Conservation (phyloP, 1,284 basidiomycete genomes). For the Hymenochaete sp. region DNA sequence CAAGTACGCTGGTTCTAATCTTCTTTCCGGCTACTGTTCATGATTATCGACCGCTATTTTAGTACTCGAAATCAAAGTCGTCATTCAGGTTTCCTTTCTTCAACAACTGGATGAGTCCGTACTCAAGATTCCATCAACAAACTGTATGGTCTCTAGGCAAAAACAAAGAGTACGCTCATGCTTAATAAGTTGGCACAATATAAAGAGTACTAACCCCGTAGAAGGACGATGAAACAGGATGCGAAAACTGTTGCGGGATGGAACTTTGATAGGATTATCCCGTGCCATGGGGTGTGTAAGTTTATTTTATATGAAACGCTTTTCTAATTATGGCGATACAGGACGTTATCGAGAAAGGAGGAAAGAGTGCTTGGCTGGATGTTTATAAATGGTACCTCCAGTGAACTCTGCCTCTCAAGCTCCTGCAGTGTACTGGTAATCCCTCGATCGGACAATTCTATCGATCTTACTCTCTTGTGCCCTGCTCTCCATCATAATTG, state of each 20-base stretch:
- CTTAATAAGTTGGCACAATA: constrained; percentile 13
- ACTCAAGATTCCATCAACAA: constrained; percentile 49
- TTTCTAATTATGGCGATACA: neutral
- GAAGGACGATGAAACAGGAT: constrained; percentile 66
- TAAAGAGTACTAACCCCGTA: constrained; percentile 2
- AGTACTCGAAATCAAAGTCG: constrained; percentile 47
- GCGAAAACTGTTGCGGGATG: constrained; percentile 65
- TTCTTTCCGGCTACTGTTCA: neutral
- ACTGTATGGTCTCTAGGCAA: constrained; percentile 42
- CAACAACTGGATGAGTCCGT: constrained; percentile 43
- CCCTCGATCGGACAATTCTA: neutral
- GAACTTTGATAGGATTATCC: constrained; percentile 87
- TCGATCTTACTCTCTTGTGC: neutral
- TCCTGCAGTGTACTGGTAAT: neutral
- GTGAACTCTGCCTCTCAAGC: too few species aligned
- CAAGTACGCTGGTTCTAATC: constrained; percentile 47
- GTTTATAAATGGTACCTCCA: constrained; percentile 27
- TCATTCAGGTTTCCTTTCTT: constrained; percentile 40
- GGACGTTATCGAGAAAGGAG: constrained; percentile 56
- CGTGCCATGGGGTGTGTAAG: constrained; percentile 77
- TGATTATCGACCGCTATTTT: constrained; percentile 1
- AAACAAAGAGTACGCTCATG: constrained; percentile 62
- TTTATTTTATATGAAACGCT: constrained; percentile 1
- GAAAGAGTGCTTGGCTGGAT: constrained; percentile 59
- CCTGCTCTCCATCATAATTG: neutral